Evolutionary conservation across 2,329 filamentous ascomycete genomes (phyloP), one percentile per base, ranked within the genome.

Genomic region (Cytospora piceae): DNA sequence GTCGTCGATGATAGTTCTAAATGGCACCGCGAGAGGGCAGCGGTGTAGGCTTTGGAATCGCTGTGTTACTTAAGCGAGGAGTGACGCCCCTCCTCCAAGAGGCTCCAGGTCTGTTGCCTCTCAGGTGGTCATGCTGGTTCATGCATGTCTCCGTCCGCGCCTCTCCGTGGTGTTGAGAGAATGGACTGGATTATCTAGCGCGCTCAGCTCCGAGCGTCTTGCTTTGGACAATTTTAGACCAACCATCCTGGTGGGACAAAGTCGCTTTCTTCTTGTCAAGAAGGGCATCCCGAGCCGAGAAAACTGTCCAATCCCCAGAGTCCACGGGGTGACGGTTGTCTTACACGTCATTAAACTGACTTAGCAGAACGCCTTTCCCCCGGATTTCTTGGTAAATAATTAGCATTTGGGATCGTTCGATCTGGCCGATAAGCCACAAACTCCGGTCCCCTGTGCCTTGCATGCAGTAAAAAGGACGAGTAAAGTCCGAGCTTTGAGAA

Each of bases 121-220:
- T 8, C 46, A 51, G 32, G 22, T 51, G 15, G 55, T 52, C 24
- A 51, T 59, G 27, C 58, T 65, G 37, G 65, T 67, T 67, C 65
- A 67, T 67, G 65, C 65, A 67, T 22, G 49, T 62, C 53, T 56
- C 65, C 62, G 58, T 49, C 52, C 22, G 58, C 29, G n/a, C 57
- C 46, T 31, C 22, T 24, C 31, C 31, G 20, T n/a, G 32, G 42
- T 34, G 22, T 17, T 49, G 24, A 49, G 51, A 22, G 49, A 42
- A 42, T 34, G 55, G 37, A 54, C 52, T 65, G 58, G 65, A 57
- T 62, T 34, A 42, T 49, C 27, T 55, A 67, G 62, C 55, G 61
- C 51, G 56, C 65, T 56, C 57, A 57, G 61, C 55, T 61, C 34
- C 54, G 49, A 67, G 62, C 61, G 34, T 65, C 12, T 37, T 65